phyloP scores from a whole-genome alignment of 2,329 filamentous ascomycete species.

The Curvularia sp. region DNA sequence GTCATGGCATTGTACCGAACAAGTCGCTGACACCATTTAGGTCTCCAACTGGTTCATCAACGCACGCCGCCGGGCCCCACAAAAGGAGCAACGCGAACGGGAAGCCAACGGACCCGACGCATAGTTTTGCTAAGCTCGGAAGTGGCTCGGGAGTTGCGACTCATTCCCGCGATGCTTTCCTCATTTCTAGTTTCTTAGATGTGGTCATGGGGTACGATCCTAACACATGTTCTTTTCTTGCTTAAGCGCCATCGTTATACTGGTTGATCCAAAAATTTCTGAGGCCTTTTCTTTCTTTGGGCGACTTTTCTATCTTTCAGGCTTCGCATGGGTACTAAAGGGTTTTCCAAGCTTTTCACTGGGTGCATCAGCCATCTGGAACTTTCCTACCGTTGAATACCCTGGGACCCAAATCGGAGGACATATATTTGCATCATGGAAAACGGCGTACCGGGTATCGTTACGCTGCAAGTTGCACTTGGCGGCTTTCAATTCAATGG shows the following conservation, averaged over 20 bases:
- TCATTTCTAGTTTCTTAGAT: neutral
- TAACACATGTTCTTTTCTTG: neutral
- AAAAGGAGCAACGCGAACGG: conserved; percentile 40
- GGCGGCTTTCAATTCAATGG: neutral
- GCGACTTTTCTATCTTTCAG: neutral
- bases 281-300: conserved; percentile 1
- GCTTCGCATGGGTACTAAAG: neutral
- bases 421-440: conserved; percentile 18
- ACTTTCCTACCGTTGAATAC: conserved; percentile 23
- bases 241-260: neutral
- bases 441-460: conserved; percentile 10
- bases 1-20: neutral
- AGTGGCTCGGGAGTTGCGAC: neutral
- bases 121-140: conserved; percentile 2
- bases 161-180: neutral
- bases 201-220: neutral
- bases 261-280: conserved; percentile 6
- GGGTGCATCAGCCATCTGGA: conserved; percentile 5
- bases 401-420: conserved; percentile 28
- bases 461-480: conserved; percentile 6
- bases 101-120: conserved; percentile 28
- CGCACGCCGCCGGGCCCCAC: conserved; percentile 64
- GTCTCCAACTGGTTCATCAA: conserved; percentile 87
- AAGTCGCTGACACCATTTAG: conserved; percentile 33
- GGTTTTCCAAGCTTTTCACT: conserved; percentile 3